Base-by-base conservation (phyloP, 495 filamentous ascomycete species). In the Hyaloscypha variabilis region DNA sequence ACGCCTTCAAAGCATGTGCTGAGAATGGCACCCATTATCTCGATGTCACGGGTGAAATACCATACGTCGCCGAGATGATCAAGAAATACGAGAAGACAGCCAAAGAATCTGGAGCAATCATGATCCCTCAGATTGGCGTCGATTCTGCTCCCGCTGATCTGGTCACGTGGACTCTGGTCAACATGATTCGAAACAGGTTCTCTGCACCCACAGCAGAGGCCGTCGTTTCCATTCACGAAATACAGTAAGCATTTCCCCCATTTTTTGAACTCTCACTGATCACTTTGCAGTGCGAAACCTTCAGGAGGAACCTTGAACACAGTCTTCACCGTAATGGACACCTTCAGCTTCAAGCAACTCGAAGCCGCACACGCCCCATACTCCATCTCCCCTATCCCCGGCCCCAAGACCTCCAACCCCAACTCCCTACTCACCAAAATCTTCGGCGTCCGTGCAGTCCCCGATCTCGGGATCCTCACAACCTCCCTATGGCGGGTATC, bases 131-230 rank as follows among this genome's bases (percentile, higher is more conserved):
- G 70, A 87, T 88, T 69, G 95, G 91, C 17, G 77, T 97, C 55
- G 95, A 99, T 72, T 94, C 91, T 42, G 92, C 88, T 1, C 92
- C 92, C 0, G 82, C 93, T 0, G 95, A 99, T 76, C 79, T 97
- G 24, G 74, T 93, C 39, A 81, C 91, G 34, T 96, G 85, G 80
- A 77, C 85, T 2, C 78, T 97, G 11, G 87, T 89, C 36, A 82
- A 83, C 26, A 75, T 82, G 52, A 82, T 95, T 58, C 86, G 87
- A 11, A 81, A 88, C 50, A 79, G 85, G 30, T 73, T 90, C 26
- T 73, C 74, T 1, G 78, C 80, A 13, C 78, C 81, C 8, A 89
- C 87, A 1, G 74, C 72, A 28, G 85, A 89, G 56, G 84, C 91
- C 14, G 80, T 86, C 52, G 72, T 88, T 21, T 83, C 83, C 5